phyloP scores from a whole-genome alignment of 225 moss, liverwort and hornwort species.

The Marchantia polymorpha region DNA sequence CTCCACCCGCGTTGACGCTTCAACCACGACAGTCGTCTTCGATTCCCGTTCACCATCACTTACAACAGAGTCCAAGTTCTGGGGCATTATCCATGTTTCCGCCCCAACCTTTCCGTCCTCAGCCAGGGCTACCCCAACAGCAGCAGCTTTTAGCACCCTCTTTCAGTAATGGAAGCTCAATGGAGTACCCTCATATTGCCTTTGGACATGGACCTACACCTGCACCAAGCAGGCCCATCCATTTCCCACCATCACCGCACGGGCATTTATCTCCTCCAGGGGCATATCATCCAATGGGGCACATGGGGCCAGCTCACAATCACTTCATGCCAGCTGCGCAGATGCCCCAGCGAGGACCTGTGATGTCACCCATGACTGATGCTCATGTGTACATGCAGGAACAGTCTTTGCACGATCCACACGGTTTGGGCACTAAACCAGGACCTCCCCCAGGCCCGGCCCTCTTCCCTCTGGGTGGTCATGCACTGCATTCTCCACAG shows the following conservation, averaged over 20 bases:
- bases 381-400: conserved; percentile 42
- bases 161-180: conserved; percentile 35
- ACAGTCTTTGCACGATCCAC: conserved; percentile 43
- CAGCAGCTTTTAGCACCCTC: conserved; percentile 32
- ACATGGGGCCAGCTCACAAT: conserved; percentile 31
- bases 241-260: conserved; percentile 41
- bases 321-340: conserved; percentile 40
- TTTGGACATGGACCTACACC: conserved; percentile 38
- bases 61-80: conserved; percentile 39
- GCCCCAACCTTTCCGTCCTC: conserved; percentile 44
- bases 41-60: conserved; percentile 35
- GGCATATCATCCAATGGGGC: conserved; percentile 43
- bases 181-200: conserved; percentile 42
- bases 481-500: conserved; percentile 41
- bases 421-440: conserved; percentile 35
- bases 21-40: conserved; percentile 33
- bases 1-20: conserved; percentile 27
- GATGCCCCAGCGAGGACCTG: conserved; percentile 39
- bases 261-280: conserved; percentile 44
- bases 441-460: conserved; percentile 35
- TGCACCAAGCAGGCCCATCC: conserved; percentile 33
- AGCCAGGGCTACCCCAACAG: conserved; percentile 45
- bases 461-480: conserved; percentile 42
- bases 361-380: conserved; percentile 42
- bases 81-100: conserved; percentile 31